Conservation (phyloP, 768 basidiomycete genomes). For the Dacryopinax primogenitus region DNA sequence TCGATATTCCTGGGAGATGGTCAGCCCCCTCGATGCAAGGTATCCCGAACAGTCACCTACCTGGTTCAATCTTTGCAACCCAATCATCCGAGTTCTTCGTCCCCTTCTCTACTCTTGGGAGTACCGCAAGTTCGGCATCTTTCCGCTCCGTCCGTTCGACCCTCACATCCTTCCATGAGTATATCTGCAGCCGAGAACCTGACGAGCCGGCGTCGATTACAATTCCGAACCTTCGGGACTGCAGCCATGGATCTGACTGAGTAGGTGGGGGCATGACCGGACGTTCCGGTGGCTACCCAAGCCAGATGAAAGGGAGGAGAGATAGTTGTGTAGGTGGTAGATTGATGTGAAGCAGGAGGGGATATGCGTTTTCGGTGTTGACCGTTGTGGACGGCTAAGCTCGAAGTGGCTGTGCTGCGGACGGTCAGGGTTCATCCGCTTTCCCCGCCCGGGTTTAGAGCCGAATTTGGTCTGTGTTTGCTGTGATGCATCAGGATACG, state of each 20-base stretch:
- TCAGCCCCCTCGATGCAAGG: neutral
- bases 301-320: neutral
- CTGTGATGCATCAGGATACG: neutral
- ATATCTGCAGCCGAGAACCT: slow-evolving; percentile 89
- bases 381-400: neutral
- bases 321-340: neutral
- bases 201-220: slow-evolving; percentile 99
- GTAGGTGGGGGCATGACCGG: slow-evolving; percentile 59
- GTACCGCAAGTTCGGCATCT: slow-evolving; percentile 36
- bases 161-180: slow-evolving; percentile 86
- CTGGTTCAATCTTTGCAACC: slow-evolving; percentile 87
- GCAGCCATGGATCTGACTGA: slow-evolving; percentile 58
- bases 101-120: slow-evolving; percentile 88
- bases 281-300: neutral
- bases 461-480: neutral
- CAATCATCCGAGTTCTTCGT: slow-evolving; percentile 67
- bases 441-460: neutral
- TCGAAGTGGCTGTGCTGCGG: neutral
- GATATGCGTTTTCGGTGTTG: neutral
- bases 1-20: slow-evolving; percentile 59
- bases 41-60: slow-evolving; percentile 36
- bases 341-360: neutral
- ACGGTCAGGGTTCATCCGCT: slow-evolving; percentile 2
- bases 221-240: slow-evolving; percentile 73
- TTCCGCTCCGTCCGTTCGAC: slow-evolving; percentile 42